Conservation (phyloP, 352 stramenopile species). For the Phytophthora pisi region DNA sequence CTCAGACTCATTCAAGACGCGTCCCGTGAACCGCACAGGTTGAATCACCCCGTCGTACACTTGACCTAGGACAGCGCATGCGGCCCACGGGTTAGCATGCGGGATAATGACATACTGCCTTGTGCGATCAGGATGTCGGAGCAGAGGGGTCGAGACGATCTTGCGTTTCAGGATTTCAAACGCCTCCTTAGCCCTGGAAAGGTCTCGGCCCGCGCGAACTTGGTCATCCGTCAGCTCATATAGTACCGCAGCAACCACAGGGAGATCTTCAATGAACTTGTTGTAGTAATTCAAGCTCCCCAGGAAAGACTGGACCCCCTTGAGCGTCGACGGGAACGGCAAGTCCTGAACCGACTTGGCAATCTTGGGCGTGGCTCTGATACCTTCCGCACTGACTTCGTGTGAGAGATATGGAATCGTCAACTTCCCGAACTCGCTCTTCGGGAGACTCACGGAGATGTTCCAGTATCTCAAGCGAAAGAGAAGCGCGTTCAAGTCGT, state of each 20-base stretch:
- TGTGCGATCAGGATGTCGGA: background rate
- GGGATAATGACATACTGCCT: constrained; percentile 1
- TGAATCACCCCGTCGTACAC: background rate
- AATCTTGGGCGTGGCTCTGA: too few species aligned
- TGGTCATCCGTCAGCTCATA: background rate
- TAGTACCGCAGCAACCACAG: constrained; percentile 2
- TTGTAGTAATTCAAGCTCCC: constrained; percentile 23
- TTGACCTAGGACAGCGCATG: background rate
- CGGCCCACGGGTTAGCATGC: background rate
- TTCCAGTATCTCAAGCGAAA: constrained; percentile 10
- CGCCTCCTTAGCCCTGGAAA: background rate
- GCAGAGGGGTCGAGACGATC: background rate
- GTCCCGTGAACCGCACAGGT: background rate
- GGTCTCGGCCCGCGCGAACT: background rate
- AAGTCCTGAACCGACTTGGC: too few species aligned
- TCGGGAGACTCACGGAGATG: constrained; percentile 4
- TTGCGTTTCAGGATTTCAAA: constrained; percentile 7
- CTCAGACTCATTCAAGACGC: background rate
- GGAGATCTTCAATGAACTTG: constrained; percentile 21
- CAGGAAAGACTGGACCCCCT: constrained; percentile 7
- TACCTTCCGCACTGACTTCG: too few species aligned
- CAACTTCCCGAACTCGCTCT: constrained; percentile 6
- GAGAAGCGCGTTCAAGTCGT: background rate
- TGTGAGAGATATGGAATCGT: background rate
- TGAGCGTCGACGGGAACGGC: background rate